Evolutionary conservation across 306 rosid species (phyloP).

Genomic region (Luffa acutangula): DNA sequence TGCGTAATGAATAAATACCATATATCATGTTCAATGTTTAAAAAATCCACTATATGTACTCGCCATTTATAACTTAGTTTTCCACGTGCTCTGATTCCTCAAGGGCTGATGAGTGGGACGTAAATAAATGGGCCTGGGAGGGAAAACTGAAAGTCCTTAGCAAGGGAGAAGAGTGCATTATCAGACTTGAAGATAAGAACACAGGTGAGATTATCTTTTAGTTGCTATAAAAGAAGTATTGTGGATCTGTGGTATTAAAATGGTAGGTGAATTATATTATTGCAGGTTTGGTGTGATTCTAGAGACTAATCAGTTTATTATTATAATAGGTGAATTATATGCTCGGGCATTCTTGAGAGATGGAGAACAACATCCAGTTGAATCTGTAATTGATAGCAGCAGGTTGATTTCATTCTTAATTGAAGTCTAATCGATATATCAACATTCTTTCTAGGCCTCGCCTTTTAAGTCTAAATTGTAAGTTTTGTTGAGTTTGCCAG

Average conservation of each 20-base stretch:
- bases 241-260: neutral
- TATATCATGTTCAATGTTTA: neutral
- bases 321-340: conserved; percentile 72
- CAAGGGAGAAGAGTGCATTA: conserved; percentile 89
- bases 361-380: conserved; percentile 93
- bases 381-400: conserved; percentile 98
- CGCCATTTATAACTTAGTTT: neutral
- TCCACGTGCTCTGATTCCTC: conserved; percentile 6
- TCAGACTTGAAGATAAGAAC: conserved; percentile 82
- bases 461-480: neutral
- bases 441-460: neutral
- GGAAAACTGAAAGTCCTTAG: conserved; percentile 74
- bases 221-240: conserved; percentile 1
- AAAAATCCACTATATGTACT: neutral
- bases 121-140: conserved; percentile 95
- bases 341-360: conserved; percentile 94
- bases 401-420: conserved; percentile 40
- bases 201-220: conserved; percentile 45
- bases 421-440: neutral
- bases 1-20: neutral
- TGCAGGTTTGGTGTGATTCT: conserved; percentile 3
- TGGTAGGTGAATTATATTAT: neutral
- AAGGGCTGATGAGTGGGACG: conserved; percentile 99
- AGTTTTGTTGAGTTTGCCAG: neutral
- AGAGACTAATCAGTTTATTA: conserved; percentile 9